Evolutionary conservation across 352 stramenopile genomes (phyloP).

Genomic region (Phytophthora lateralis): DNA sequence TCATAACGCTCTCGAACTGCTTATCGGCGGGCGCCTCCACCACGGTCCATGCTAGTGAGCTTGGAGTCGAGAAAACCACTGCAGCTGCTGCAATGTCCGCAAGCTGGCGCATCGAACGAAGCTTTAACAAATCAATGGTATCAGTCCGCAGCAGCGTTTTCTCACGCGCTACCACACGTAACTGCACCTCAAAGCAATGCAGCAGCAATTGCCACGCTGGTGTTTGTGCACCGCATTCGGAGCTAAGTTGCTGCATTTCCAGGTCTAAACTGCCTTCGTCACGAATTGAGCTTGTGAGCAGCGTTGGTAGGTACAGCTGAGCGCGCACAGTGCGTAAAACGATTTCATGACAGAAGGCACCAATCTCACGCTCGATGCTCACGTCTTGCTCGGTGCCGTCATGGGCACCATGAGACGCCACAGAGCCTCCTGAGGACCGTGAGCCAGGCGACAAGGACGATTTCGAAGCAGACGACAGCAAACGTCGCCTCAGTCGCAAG

Average conservation of each 20-base stretch:
- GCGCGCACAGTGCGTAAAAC: constrained; percentile 50
- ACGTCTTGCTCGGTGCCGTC: constrained; percentile 33
- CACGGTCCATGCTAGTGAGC: constrained; percentile 48
- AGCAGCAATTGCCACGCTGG: constrained; percentile 63
- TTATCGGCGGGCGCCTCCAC: constrained; percentile 45
- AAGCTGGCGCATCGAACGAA: constrained; percentile 67
- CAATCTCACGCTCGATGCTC: constrained; percentile 45
- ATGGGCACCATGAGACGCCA: constrained; percentile 12
- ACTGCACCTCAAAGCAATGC: constrained; percentile 63
- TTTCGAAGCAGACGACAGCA: constrained; percentile 40
- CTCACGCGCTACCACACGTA: constrained; percentile 55
- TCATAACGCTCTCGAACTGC: constrained; percentile 55
- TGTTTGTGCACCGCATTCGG: constrained; percentile 44
- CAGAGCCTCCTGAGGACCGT: constrained; percentile 22
- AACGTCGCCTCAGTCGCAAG: constrained; percentile 36
- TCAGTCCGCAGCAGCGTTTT: constrained; percentile 40
- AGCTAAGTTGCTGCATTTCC: constrained; percentile 57
- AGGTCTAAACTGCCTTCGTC: constrained; percentile 57
- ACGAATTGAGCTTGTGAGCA: constrained; percentile 43
- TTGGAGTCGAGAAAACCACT: constrained; percentile 46
- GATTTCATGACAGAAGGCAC: constrained; percentile 64
- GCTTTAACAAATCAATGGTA: constrained; percentile 46
- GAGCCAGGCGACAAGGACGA: constrained; percentile 35
- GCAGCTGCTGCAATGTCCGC: constrained; percentile 48
- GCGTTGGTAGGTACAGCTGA: constrained; percentile 56